These are phyloP conservation scores for Amanita muscaria DNA, from an alignment of 768 basidiomycete genomes.

Conservation along the genomic window DNA sequence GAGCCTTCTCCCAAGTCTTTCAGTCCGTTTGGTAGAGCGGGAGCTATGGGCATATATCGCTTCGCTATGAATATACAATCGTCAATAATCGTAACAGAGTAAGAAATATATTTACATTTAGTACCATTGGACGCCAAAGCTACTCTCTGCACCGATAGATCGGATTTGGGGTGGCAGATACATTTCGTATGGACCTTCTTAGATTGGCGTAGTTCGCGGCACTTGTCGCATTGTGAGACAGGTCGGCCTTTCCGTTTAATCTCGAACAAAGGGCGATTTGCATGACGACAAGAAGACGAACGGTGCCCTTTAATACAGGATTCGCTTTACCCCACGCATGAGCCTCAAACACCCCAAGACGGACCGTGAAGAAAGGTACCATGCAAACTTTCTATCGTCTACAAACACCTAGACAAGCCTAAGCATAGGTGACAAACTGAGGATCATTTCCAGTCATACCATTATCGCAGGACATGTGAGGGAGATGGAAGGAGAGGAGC, in stretches of 20 bases:
- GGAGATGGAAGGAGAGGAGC: background rate
- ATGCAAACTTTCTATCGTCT: slow-evolving; percentile 69
- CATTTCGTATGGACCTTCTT: slow-evolving; percentile 80
- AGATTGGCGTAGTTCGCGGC: slow-evolving; percentile 73
- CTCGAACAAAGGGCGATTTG: slow-evolving; percentile 84
- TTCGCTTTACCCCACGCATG: slow-evolving; percentile 40
- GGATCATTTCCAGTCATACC: slow-evolving; percentile 13
- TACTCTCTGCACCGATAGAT: slow-evolving; percentile 22
- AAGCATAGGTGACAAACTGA: background rate
- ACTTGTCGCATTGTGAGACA: slow-evolving; percentile 81
- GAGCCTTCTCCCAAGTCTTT: slow-evolving; percentile 39
- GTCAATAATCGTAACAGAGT: background rate
- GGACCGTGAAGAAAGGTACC: slow-evolving; percentile 34
- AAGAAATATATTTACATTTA: slow-evolving; percentile 29
- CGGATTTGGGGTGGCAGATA: slow-evolving; percentile 45
- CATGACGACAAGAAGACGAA: slow-evolving; percentile 81
- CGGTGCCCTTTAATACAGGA: slow-evolving; percentile 94
- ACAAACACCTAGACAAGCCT: slow-evolving; percentile 48
- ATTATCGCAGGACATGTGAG: too few species aligned
- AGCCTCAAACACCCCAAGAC: background rate
- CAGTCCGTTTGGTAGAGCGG: slow-evolving; percentile 68
- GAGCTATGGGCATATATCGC: slow-evolving; percentile 62
- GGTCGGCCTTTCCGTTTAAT: slow-evolving; percentile 92
- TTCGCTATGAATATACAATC: slow-evolving; percentile 32
- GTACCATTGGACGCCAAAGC: slow-evolving; percentile 26